Evolutionary conservation across 2,329 filamentous ascomycete species (phyloP), one percentile per base, ranked within the genome.

Genomic region (Chalaropsis thielavioides): DNA sequence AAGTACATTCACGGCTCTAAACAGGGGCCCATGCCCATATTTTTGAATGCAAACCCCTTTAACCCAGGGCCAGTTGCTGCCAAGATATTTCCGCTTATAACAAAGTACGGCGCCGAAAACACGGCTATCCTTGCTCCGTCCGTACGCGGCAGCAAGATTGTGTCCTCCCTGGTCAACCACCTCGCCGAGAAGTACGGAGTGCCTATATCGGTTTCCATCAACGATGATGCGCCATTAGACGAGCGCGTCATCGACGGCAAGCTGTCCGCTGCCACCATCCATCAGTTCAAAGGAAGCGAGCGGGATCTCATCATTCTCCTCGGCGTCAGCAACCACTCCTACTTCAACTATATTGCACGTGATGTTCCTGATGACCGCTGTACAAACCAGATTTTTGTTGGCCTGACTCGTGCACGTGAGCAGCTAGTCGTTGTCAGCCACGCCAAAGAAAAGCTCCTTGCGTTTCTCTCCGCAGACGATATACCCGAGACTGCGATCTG

Each of bases 281-380:
- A 74, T 43, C 71, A 73, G 46, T 74, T 74, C 66, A 74, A 74
- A 51, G 72, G 72, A 3, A 71, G 68, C 51, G 72, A 74, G 66
- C 71, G 72, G 17, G 66, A 72, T 43, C 63, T 74, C 1, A 54
- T 73, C 3, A 70, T 74, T 49, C 64, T 73, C 1, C 65, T 71
- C 38, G 70, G 68, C 4, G 67, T 71, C 0, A 63, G 40, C 7
- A 71, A 73, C 46, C 61, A 69, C 13, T 68, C 68, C 0, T 74
- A 70, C 60, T 73, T 73, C 35, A 4, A 63, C 4, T 67, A 64
- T 22, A 56, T 69, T 2, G 72, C 69, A 0, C 69, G 71, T 11
- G 66, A 72, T 54, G 56, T 69, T n/a, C 71, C 71, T 2, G 71
- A 72, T n/a, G 69, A 72, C 46, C 64, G 49, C 6, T 73, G 71